A percentile compares a stretch with the other conserved stretches of the same genome.
These are phyloP conservation scores for Oryza officinalis DNA, from an alignment of 176 grass and related monocot genomes.

Conservation along the genomic window DNA sequence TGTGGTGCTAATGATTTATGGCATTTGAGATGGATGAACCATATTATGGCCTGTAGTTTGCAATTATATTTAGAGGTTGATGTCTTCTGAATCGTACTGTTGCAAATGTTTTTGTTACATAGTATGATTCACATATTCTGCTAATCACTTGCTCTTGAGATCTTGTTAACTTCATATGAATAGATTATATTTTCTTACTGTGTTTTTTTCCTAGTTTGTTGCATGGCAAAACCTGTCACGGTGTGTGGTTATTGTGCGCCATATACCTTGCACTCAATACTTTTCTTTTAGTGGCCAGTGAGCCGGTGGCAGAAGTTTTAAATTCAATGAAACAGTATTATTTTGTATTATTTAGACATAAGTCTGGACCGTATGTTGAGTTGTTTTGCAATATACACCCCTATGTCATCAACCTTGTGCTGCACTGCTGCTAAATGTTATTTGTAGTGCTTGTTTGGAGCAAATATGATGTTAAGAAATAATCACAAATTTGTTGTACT, in stretches of 20 bases:
- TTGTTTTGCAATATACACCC: neutral
- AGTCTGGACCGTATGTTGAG: too few species aligned
- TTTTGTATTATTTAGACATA: neutral
- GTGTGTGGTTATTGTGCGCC: neutral
- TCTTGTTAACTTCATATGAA: neutral
- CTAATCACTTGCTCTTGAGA: neutral
- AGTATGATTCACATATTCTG: neutral
- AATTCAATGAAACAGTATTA: neutral
- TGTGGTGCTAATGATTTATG: neutral
- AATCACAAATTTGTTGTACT: neutral
- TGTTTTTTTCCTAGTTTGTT: neutral
- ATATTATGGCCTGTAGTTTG: neutral
- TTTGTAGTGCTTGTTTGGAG: neutral
- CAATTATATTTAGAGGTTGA: neutral
- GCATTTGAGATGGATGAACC: neutral
- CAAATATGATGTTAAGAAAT: constrained; percentile 5
- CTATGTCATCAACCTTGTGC: neutral
- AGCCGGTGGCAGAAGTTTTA: neutral
- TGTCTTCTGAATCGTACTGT: neutral
- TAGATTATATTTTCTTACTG: neutral
- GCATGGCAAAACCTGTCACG: neutral
- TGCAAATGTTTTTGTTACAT: neutral
- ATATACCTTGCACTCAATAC: neutral
- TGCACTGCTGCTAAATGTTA: neutral
- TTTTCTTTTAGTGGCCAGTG: neutral